Evolutionary conservation across 148 eudicot genomes (phyloP).

Genomic region (Spergularia marina): DNA sequence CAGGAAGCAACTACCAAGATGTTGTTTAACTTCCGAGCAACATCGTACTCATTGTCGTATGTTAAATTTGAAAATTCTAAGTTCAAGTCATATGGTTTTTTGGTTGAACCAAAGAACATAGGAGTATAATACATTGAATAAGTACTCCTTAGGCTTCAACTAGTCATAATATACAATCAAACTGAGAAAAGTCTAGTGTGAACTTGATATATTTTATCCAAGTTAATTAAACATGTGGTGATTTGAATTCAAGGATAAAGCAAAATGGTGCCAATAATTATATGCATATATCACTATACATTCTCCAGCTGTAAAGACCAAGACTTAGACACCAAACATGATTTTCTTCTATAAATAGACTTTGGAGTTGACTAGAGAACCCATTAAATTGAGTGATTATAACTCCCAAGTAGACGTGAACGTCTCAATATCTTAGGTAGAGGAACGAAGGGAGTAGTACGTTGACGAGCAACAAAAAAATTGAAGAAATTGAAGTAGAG

Average conservation of each 20-base stretch:
- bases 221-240: not conserved
- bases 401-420: too few species aligned
- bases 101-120: not conserved
- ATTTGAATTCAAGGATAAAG: not conserved
- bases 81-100: not conserved
- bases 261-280: not conserved
- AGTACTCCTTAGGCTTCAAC: not conserved
- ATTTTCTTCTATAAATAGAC: too few species aligned
- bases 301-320: too few species aligned
- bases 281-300: conserved; percentile 2
- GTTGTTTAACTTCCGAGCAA: too few species aligned
- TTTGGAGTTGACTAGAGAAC: too few species aligned
- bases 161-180: not conserved
- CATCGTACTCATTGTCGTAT: too few species aligned
- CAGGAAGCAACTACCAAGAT: too few species aligned
- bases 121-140: not conserved
- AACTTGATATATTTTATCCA: not conserved
- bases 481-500: not conserved
- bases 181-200: not conserved
- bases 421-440: too few species aligned
- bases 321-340: too few species aligned
- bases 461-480: not conserved
- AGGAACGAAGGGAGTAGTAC: too few species aligned
- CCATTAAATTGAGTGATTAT: too few species aligned
- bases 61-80: too few species aligned